Evolutionary conservation across 257 asterid genomes (phyloP), one percentile per base, ranked within the genome.

Genomic region (Primulina huaijiensis): DNA sequence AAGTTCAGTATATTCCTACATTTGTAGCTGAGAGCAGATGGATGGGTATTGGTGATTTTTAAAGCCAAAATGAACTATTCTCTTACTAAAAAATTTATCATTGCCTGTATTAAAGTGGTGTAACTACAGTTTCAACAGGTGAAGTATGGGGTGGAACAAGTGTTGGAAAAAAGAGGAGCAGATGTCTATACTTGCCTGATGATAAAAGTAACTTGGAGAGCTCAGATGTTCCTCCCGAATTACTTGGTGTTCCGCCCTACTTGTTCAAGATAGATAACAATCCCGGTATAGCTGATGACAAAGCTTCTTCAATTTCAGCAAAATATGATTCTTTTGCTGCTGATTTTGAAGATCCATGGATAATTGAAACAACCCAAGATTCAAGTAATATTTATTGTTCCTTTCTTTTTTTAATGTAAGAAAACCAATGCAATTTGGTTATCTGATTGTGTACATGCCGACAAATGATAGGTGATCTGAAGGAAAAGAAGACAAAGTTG

Each of bases 121-220:
- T 23, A 23, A 23, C 25, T 23, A 23, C 25, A 23, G 25, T 23
- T 23, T 23, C 25, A 23, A 23, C 25, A 23, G 25, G 25, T 23
- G 25, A 23, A 23, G 25, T 23, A 23, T 23, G 25, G 25, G 1
- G 25, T 23, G 25, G 90, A 57, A 57, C 72, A 65, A 21, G 17
- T 52, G 11, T 70, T 64, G 65, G 72, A 73, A 76, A 70, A 19
- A 83, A 82, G 65, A 71, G 85, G 77, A 77, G 69, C 73, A 73
- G 68, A 38, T 33, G 70, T 52, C 23, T 62, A 30, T 59, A 67
- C 71, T 72, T 76, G 31, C 65, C 72, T 10, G 23, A 57, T 25
- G 68, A 71, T 64, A 79, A 62, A 0, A 53, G 30, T 50, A 30
- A 20, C 55, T 57, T 30, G 69, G 69, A 71, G 67, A 59, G 61